Base-by-base conservation (phyloP, 2,329 filamentous ascomycete genomes). In the Fusarium secorum region DNA sequence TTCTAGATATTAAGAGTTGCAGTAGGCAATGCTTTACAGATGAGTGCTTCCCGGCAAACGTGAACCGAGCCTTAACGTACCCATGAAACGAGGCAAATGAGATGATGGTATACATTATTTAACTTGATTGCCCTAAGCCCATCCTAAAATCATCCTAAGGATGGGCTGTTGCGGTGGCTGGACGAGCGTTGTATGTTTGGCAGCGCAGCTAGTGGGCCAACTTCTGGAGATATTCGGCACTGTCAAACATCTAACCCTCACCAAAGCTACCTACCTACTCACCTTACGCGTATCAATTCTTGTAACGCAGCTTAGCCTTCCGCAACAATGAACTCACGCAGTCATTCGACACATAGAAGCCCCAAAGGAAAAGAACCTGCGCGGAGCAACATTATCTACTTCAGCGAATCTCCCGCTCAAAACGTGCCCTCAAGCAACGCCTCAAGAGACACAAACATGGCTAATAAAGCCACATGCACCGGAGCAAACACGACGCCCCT, bases 311-410 rank as follows among this genome's bases (percentile, higher is more conserved):
- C 3, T n/a, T 15, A 4, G 22, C 17, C 17, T 7, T 3, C 13
- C 10, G 10, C 9, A 3, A 30, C 7, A 30, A 30, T 46, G 26
- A 46, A 30, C 4, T 7, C 44, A 17, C 13, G 7, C 9, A 15
- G 3, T 8, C 3, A 17, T 4, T 48, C 7, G 10, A 33, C 9
- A 26, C 0, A 10, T 0, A 26, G 9, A 20, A 35, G 13, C 3
- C 5, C 30, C 1, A 51, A 35, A 4, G 30, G 17, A 2, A 26
- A 35, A 11, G 32, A 35, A 33, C 11, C 4, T 5, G 13, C 28
- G 2, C 0, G 7, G 5, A 6, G 44, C 0, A 33, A 2, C 4
- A 33, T 32, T 0, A 22, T 33, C 8, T 3, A 33, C 7, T 22
- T 48, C 4, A 7, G 7, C n/a, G 28, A 32, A 2, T 9, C 20